Evolutionary conservation across 495 filamentous ascomycete species (phyloP), one percentile per base, ranked within the genome.

Genomic region (Cladorrhinum samala): DNA sequence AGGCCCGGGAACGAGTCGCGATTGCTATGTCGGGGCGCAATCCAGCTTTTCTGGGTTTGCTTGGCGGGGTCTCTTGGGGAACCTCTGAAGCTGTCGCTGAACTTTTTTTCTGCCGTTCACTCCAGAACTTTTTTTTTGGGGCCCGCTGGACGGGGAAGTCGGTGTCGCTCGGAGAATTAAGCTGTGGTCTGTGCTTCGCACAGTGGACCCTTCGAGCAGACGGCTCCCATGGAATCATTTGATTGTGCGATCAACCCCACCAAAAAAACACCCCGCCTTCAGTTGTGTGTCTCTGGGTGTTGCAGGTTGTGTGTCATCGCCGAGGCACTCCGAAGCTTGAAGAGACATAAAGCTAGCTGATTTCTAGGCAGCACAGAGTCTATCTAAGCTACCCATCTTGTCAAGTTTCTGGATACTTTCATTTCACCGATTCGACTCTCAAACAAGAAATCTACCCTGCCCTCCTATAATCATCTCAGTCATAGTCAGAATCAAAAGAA

Each of bases 41-140:
- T 23, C 24, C 24, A 7, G 17, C 20, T 45, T 24, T 4, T 17
- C 24, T 55, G 2, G 2, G 37, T 46, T 17, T 30, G 24, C 21
- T 37, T 33, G 44, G 49, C 41, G 50, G 41, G 38, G 49, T 55
- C 13, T 47, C 40, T 30, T 50, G 57, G 8, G 45, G 11, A n/a
- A 1, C 20, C 18, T 55, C 48, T 58, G 57, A 58, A 48, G 46
- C 39, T 60, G 44, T 24, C 39, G 17, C 36, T 41, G 40, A 57
- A 58, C 61, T 62, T 59, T 68, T 66, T 65, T 68, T 62, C 64
- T 68, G 62, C 63, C 61, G 61, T 49, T 53, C 43, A 18, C n/a
- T 18, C 47, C 46, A 20, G 49, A 48, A 64, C 46, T 49, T 57
- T 59, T 49, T 57, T 59, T 64, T 63, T 42, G 27, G 46, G 23